Evolutionary conservation across 2,329 filamentous ascomycete species (phyloP).

Genomic region (Talaromyces verruculosus): DNA sequence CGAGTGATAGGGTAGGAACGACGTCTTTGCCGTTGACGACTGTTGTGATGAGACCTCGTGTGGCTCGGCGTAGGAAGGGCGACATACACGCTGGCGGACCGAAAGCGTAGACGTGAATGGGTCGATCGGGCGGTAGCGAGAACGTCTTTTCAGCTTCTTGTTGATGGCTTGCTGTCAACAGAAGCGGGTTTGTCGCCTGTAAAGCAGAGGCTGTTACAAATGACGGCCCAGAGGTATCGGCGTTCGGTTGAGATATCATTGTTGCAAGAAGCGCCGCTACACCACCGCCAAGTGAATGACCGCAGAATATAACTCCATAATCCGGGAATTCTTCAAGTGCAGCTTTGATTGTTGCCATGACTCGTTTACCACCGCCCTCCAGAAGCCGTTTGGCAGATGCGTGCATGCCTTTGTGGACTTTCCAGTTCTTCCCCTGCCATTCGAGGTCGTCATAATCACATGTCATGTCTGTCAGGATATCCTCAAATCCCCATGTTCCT

Average conservation of each 20-base stretch:
- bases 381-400: conserved; percentile 68
- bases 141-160: conserved; percentile 33
- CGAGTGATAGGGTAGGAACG: conserved; percentile 71
- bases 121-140: conserved; percentile 64
- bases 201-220: conserved; percentile 60
- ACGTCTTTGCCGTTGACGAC: conserved; percentile 72
- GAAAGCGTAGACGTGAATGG: conserved; percentile 78
- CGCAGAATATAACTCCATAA: conserved; percentile 69
- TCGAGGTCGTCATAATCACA: conserved; percentile 66
- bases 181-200: conserved; percentile 39
- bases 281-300: conserved; percentile 67
- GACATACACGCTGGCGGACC: conserved; percentile 73
- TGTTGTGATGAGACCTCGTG: conserved; percentile 71
- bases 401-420: conserved; percentile 73
- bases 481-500: conserved; percentile 71
- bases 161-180: conserved; percentile 34
- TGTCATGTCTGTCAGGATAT: conserved; percentile 71
- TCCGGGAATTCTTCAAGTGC: conserved; percentile 66
- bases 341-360: conserved; percentile 65
- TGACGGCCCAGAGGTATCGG: conserved; percentile 52
- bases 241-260: conserved; percentile 64
- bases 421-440: conserved; percentile 63
- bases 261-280: conserved; percentile 70
- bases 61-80: conserved; percentile 66
- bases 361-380: conserved; percentile 65